A percentile compares a stretch with the other conserved stretches of the same genome.
Evolutionary conservation across 1,139 yeast genomes (phyloP).

Genomic region (Scheffersomyces parashehatae): DNA sequence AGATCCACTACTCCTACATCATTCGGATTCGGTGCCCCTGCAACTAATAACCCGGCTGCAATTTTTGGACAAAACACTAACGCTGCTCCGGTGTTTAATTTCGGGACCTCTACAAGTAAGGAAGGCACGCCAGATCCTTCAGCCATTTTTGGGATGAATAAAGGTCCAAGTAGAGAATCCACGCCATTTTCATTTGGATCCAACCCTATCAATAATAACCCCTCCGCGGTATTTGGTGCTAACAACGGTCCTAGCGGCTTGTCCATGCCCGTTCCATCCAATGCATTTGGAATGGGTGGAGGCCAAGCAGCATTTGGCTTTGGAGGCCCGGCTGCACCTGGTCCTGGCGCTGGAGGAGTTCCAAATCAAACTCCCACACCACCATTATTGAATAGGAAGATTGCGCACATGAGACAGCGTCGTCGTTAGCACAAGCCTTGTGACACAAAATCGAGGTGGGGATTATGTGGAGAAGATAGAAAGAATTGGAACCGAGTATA

Average conservation of each 20-base stretch:
- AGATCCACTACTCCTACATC: constrained; percentile 10
- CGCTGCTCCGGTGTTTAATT: constrained; percentile 7
- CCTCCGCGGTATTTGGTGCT: constrained; percentile 2
- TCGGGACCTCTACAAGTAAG: constrained; percentile 14
- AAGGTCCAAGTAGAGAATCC: background rate
- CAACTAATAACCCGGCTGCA: background rate
- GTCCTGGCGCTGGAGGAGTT: constrained; percentile 5
- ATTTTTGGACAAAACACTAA: constrained; percentile 10
- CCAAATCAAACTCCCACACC: constrained; percentile 8
- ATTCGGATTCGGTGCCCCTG: constrained; percentile 7
- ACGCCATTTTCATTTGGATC: constrained; percentile 3
- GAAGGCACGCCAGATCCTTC: constrained; percentile 34
- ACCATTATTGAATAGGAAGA: constrained; percentile 9
- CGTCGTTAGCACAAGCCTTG: constrained; percentile 8
- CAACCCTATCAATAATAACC: constrained; percentile 2
- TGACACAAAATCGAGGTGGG: no score
- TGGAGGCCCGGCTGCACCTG: constrained; percentile 3
- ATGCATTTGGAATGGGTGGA: constrained; percentile 3
- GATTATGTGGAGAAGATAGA: no score
- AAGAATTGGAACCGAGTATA: no score
- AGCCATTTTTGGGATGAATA: constrained; percentile 17
- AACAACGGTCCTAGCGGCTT: constrained; percentile 1
- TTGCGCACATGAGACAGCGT: constrained; percentile 19
- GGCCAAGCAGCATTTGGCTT: background rate
- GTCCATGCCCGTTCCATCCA: constrained; percentile 3